A percentile compares a stretch with the other conserved stretches of the same genome.
Conservation (phyloP, 2,329 filamentous ascomycete genomes). For the Bertia moriformis region DNA sequence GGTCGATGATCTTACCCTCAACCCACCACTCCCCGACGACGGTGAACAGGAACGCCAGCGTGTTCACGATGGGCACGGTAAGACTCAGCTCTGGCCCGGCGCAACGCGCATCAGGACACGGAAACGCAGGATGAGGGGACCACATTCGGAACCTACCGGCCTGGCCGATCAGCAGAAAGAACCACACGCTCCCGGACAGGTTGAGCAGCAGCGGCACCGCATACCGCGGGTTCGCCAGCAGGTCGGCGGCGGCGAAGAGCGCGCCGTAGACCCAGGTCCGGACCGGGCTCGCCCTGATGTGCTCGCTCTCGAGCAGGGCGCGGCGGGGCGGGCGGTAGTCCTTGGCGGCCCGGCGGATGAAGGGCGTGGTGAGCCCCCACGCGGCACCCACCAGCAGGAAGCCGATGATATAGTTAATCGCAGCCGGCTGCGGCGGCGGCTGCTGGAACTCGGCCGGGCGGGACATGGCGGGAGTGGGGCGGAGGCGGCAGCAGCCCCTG, state of each 20-base stretch:
- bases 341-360: conserved; percentile 75
- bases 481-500: too few species aligned
- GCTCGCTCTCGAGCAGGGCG: conserved; percentile 32
- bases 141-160: conserved; percentile 56
- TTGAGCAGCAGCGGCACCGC: conserved; percentile 75
- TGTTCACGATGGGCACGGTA: conserved; percentile 90
- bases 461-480: too few species aligned
- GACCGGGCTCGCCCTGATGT: conserved; percentile 41
- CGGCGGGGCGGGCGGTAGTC: conserved; percentile 53
- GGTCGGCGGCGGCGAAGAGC: conserved; percentile 62
- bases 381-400: conserved; percentile 83
- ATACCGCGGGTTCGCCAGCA: conserved; percentile 70
- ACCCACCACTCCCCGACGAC: conserved; percentile 91
- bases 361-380: conserved; percentile 85
- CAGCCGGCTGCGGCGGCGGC: conserved; percentile 31
- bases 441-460: too few species aligned
- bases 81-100: conserved; percentile 60
- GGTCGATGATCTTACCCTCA: conserved; percentile 76
- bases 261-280: conserved; percentile 47
- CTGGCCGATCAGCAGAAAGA: conserved; percentile 83
- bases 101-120: not conserved
- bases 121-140: not conserved
- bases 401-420: conserved; percentile 72
- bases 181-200: conserved; percentile 87
- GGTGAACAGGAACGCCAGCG: conserved; percentile 87